phyloP scores from a whole-genome alignment of 2,329 filamentous ascomycete species.

The Teratosphaeria nubilosa region DNA sequence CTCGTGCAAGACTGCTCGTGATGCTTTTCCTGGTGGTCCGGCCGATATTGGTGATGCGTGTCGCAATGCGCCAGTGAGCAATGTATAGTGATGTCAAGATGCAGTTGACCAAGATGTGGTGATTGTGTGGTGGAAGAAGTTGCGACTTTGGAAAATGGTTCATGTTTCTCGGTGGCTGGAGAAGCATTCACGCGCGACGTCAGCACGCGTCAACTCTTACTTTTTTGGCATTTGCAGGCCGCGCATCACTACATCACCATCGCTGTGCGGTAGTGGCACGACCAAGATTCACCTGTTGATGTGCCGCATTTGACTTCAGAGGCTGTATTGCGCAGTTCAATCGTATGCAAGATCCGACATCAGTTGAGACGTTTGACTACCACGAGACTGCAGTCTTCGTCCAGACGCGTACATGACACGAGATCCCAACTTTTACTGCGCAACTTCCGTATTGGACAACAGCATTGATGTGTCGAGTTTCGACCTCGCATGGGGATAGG shows the following conservation, averaged over 20 bases:
- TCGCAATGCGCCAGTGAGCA: neutral
- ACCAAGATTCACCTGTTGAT: neutral
- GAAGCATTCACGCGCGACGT: neutral
- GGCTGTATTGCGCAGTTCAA: neutral
- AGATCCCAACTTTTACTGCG: neutral
- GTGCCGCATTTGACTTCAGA: neutral
- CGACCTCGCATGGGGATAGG: too few species aligned
- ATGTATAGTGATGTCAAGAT: neutral
- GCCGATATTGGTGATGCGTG: neutral
- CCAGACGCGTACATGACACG: neutral
- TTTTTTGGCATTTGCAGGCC: neutral
- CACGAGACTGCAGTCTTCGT: neutral
- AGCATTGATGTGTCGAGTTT: too few species aligned
- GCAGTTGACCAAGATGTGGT: neutral
- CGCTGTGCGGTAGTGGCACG: neutral
- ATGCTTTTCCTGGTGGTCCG: neutral
- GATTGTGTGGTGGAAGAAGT: neutral
- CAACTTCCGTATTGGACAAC: neutral
- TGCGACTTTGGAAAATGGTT: neutral
- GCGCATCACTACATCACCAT: neutral
- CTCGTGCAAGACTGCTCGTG: neutral
- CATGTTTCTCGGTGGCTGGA: neutral
- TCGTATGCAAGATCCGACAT: neutral
- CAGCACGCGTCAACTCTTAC: neutral
- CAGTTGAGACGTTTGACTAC: neutral